A percentile compares a stretch with the other conserved stretches of the same genome.
Conservation (phyloP, 495 filamentous ascomycete species). For the Talaromyces stipitatus region DNA sequence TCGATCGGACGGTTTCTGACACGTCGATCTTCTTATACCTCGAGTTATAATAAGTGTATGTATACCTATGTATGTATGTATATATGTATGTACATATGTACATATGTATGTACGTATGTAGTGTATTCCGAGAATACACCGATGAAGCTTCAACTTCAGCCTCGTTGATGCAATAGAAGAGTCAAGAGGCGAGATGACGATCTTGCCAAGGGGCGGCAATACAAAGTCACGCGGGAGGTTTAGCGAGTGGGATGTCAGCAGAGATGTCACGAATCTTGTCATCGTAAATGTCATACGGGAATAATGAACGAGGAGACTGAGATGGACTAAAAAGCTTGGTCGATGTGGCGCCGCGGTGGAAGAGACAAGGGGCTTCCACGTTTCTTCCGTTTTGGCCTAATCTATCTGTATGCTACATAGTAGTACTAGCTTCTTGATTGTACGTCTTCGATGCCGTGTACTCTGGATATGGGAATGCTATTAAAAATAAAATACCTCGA, state of each 20-base stretch:
- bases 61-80: too few species aligned
- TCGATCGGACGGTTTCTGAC: conserved; percentile 1
- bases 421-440: too few species aligned
- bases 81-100: too few species aligned
- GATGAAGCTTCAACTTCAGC: neutral
- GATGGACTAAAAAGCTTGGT: neutral
- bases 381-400: neutral
- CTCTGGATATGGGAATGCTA: neutral
- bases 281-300: too few species aligned
- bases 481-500: too few species aligned
- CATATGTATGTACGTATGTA: too few species aligned
- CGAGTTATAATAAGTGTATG: too few species aligned
- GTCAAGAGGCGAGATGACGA: neutral
- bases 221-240: neutral
- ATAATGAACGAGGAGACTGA: neutral
- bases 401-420: too few species aligned
- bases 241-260: neutral
- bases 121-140: too few species aligned
- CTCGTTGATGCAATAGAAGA: neutral
- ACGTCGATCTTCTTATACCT: neutral
- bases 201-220: neutral
- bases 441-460: too few species aligned
- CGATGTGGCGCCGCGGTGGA: neutral
- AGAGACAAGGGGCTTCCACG: neutral
- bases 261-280: too few species aligned